These are phyloP conservation scores for Rosa lucieae DNA, from an alignment of 306 rosid species.

Conservation along the genomic window DNA sequence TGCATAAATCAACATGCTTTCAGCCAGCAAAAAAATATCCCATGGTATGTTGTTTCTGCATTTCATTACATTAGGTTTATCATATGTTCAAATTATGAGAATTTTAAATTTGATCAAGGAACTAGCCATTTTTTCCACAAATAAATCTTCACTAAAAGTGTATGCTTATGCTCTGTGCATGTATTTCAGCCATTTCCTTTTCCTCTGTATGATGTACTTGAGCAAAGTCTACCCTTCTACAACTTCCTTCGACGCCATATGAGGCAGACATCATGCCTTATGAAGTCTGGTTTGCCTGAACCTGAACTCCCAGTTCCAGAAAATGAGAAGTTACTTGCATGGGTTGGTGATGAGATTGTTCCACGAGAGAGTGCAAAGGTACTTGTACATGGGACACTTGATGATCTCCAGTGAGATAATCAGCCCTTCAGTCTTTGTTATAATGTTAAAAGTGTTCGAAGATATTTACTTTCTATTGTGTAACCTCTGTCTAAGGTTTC, in stretches of 20 bases:
- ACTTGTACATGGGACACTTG: slow-evolving; percentile 15
- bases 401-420: slow-evolving; percentile 12
- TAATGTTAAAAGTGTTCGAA: slow-evolving; percentile 23
- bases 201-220: slow-evolving; percentile 57
- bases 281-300: slow-evolving; percentile 54
- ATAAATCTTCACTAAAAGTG: background rate
- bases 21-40: slow-evolving; percentile 56
- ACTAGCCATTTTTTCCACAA: background rate
- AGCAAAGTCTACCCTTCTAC: slow-evolving; percentile 76
- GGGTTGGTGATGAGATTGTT: slow-evolving; percentile 83
- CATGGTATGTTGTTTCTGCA: slow-evolving; percentile 37
- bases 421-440: slow-evolving; percentile 18
- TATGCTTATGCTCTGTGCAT: slow-evolving; percentile 23
- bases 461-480: slow-evolving; percentile 23
- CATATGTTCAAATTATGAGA: background rate
- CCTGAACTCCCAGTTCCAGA: slow-evolving; percentile 85
- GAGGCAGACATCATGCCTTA: slow-evolving; percentile 47
- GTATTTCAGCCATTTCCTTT: slow-evolving; percentile 63
- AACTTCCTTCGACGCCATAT: slow-evolving; percentile 62
- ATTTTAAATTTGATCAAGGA: background rate
- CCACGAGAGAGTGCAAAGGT: slow-evolving; percentile 89
- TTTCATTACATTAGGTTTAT: background rate
- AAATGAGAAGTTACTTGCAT: slow-evolving; percentile 72
- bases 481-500: slow-evolving; percentile 58
- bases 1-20: slow-evolving; percentile 65